Conservation (phyloP, 768 basidiomycete species). For the Russula ochroleuca region DNA sequence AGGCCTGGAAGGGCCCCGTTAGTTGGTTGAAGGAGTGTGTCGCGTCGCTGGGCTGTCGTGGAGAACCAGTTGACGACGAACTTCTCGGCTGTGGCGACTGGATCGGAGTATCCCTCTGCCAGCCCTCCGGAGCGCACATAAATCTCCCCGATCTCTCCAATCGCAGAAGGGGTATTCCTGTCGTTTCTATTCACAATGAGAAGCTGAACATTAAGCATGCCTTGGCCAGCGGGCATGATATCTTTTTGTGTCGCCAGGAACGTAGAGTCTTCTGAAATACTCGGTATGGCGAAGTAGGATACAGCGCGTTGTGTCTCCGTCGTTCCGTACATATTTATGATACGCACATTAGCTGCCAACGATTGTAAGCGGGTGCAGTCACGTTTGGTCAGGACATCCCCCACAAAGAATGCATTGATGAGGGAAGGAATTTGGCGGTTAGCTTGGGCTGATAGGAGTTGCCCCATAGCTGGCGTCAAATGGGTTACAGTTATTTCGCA, state of each 20-base stretch:
- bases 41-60: conserved; percentile 47
- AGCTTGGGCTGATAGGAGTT: conserved; percentile 88
- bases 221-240: conserved; percentile 94
- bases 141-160: conserved; percentile 98
- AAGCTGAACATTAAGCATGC: conserved; percentile 97
- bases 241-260: conserved; percentile 95
- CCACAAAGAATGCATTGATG: conserved; percentile 93
- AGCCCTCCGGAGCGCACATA: conserved; percentile 95
- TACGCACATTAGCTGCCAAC: conserved; percentile 85
- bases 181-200: conserved; percentile 92
- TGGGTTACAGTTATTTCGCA: conserved; percentile 92
- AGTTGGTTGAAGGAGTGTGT: conserved; percentile 65
- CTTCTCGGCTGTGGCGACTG: conserved; percentile 79
- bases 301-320: conserved; percentile 99
- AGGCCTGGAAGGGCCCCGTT: conserved; percentile 51
- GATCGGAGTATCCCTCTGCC: conserved; percentile 90
- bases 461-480: conserved; percentile 98
- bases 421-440: conserved; percentile 81
- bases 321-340: conserved; percentile 99
- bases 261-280: conserved; percentile 75
- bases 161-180: conserved; percentile 77
- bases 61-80: conserved; percentile 95
- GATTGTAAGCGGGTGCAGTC: conserved; percentile 93
- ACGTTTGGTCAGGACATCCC: conserved; percentile 97
- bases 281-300: conserved; percentile 91